phyloP scores from a whole-genome alignment of 2,329 filamentous ascomycete genomes.

The Emmonsiellopsis sp. region DNA sequence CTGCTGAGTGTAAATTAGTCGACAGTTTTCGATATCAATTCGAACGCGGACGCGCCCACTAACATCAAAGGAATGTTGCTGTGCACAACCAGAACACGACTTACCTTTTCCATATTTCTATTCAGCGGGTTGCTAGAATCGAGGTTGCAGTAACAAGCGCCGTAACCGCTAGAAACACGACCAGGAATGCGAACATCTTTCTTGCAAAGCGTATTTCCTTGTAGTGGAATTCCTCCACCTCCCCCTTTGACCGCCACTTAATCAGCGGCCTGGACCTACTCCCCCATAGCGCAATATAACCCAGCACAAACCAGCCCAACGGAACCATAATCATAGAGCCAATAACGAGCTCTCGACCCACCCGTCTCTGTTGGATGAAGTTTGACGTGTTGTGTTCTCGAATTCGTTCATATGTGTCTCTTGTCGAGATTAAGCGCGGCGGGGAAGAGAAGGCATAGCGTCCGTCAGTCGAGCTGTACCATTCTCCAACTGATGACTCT shows the following conservation, averaged over 20 bases:
- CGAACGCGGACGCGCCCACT: no score
- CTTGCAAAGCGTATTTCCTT: conserved; percentile 10
- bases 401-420: neutral
- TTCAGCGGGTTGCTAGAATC: neutral
- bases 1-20: no score
- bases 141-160: conserved; percentile 1
- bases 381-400: neutral
- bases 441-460: conserved; percentile 10
- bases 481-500: conserved; percentile 2
- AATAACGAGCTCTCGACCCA: conserved; percentile 10
- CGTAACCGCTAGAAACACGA: conserved; percentile 6
- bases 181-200: neutral
- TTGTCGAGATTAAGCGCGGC: conserved; percentile 7
- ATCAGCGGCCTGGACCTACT: conserved; percentile 6
- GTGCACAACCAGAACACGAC: neutral
- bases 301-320: conserved; percentile 11
- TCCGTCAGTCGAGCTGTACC: conserved; percentile 7
- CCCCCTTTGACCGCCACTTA: conserved; percentile 7
- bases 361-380: conserved; percentile 6
- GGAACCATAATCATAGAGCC: conserved; percentile 3
- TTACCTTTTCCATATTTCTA: neutral
- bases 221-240: conserved; percentile 9
- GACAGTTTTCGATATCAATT: no score
- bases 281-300: conserved; percentile 7
- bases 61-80: no score